phyloP scores from a whole-genome alignment of 768 basidiomycete genomes.

The Xerocomellus dryophilus region DNA sequence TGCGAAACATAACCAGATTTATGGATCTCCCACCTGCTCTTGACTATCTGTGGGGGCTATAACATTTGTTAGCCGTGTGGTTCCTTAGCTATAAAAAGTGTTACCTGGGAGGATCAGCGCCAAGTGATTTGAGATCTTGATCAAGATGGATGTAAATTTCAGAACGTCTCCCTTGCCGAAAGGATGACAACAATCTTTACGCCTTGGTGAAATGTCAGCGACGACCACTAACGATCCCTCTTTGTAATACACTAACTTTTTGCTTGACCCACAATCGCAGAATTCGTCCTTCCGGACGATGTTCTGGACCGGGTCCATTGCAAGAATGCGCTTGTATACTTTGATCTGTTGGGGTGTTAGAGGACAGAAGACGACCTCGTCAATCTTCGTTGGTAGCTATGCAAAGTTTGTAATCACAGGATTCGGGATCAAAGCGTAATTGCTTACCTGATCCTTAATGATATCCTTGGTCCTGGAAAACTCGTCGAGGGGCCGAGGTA shows the following conservation, averaged over 20 bases:
- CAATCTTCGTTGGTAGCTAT: constrained; percentile 83
- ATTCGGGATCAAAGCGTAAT: not conserved
- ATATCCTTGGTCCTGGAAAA: constrained; percentile 66
- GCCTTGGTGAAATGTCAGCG: constrained; percentile 36
- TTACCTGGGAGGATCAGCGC: constrained; percentile 80
- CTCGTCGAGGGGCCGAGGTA: not conserved
- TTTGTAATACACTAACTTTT: constrained; percentile 42
- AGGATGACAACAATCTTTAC: constrained; percentile 57
- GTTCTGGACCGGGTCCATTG: constrained; percentile 63
- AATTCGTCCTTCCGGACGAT: constrained; percentile 66
- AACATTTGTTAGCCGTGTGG: not conserved
- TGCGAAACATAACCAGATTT: not conserved
- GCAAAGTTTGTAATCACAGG: not conserved
- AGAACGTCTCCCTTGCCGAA: constrained; percentile 54
- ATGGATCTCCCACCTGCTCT: constrained; percentile 52
- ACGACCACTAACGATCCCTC: not conserved
- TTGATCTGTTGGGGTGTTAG: constrained; percentile 65
- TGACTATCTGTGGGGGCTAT: constrained; percentile 64
- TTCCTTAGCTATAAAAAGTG: not conserved
- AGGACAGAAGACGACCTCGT: constrained; percentile 93
- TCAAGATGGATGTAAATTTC: constrained; percentile 75
- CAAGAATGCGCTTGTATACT: constrained; percentile 71
- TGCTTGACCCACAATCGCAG: constrained; percentile 66
- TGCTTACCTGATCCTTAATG: constrained; percentile 59
- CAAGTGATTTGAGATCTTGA: constrained; percentile 87